phyloP scores from a whole-genome alignment of 2,329 filamentous ascomycete genomes.

The Pseudogymnoascus sp. region DNA sequence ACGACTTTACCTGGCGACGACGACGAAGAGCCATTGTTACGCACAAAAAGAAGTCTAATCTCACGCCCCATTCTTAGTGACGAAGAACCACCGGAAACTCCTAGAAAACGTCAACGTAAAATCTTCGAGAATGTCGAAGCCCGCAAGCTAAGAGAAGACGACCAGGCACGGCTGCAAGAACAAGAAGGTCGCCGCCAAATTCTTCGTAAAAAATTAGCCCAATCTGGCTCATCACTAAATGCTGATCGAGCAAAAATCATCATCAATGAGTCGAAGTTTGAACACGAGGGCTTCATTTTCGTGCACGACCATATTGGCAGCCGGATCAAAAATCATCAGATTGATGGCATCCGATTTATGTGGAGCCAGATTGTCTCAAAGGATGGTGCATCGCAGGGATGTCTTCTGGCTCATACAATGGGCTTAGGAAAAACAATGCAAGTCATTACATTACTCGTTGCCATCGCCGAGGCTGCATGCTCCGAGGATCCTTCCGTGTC shows the following conservation, averaged over 20 bases:
- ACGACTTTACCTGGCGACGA: constrained; percentile 17
- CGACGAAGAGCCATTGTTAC: constrained; percentile 21
- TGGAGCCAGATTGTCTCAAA: constrained; percentile 72
- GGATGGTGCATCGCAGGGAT: constrained; percentile 53
- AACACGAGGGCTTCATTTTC: constrained; percentile 54
- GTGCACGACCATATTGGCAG: constrained; percentile 56
- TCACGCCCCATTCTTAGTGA: neutral
- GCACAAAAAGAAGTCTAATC: neutral
- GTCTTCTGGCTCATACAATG: constrained; percentile 83
- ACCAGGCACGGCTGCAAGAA: constrained; percentile 44
- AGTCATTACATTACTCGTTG: constrained; percentile 73
- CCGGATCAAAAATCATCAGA: constrained; percentile 71
- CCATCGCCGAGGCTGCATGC: constrained; percentile 58
- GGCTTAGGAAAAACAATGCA: constrained; percentile 91
- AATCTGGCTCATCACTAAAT: constrained; percentile 36
- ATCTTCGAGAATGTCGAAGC: constrained; percentile 40
- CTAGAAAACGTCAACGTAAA: constrained; percentile 32
- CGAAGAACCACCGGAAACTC: constrained; percentile 13
- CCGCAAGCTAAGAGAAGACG: constrained; percentile 46
- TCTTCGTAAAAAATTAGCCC: constrained; percentile 40
- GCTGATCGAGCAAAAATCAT: constrained; percentile 45
- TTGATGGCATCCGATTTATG: constrained; percentile 76
- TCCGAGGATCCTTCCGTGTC: constrained; percentile 51
- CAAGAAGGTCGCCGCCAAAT: constrained; percentile 46
- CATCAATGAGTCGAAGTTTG: constrained; percentile 59